Conservation (phyloP, 2,329 filamentous ascomycete species). For the Diaporthe velutina region DNA sequence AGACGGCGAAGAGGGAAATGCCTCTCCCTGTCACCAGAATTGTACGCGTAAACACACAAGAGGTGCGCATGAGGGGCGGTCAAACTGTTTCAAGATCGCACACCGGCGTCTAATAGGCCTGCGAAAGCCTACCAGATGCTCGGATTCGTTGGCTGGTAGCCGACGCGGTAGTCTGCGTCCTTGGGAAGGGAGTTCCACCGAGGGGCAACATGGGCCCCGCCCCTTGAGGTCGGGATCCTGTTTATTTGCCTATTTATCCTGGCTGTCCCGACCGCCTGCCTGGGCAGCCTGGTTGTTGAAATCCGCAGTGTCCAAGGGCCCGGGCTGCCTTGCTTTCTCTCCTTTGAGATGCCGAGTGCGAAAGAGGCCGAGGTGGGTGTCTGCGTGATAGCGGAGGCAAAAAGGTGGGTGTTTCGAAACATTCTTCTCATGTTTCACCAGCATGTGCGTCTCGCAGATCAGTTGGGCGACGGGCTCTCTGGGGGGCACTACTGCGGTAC, state of each 20-base stretch:
- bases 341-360: background rate
- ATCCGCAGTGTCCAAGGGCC: background rate
- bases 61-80: background rate
- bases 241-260: slow-evolving; percentile 11
- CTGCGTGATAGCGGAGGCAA: background rate
- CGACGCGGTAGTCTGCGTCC: background rate
- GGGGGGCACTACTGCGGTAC: background rate
- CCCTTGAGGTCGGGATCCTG: background rate
- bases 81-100: slow-evolving; percentile 11
- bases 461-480: slow-evolving; percentile 2
- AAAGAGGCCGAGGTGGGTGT: background rate
- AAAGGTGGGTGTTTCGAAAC: slow-evolving; percentile 21
- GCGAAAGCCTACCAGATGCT: slow-evolving; percentile 7
- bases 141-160: slow-evolving; percentile 22
- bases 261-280: background rate
- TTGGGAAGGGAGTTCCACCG: background rate
- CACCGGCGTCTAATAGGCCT: background rate
- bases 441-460: slow-evolving; percentile 4
- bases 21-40: background rate
- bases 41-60: background rate
- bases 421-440: slow-evolving; percentile 32
- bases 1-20: background rate
- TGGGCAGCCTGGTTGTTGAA: background rate
- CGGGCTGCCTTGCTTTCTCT: background rate
- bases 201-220: background rate